Evolutionary conservation across 495 filamentous ascomycete genomes (phyloP).

Genomic region (Daldinia bambusicola): DNA sequence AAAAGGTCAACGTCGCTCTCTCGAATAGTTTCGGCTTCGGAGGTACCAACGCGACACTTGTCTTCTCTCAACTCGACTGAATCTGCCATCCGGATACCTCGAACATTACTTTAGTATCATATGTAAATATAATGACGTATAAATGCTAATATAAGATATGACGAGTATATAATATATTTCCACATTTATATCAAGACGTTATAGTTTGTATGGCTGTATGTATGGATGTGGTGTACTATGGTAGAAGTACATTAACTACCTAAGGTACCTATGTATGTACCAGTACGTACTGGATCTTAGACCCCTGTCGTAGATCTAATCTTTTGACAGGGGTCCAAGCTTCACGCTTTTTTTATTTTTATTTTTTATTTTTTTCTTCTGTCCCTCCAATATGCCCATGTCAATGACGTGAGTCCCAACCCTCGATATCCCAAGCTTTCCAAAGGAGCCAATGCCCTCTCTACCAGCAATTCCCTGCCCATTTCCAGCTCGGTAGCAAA

Average conservation of each 20-base stretch:
- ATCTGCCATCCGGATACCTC: neutral
- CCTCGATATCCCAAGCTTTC: constrained; percentile 1
- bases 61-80: constrained; percentile 64
- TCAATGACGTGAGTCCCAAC: constrained; percentile 40
- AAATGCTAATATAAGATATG: neutral
- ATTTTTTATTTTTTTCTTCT: constrained; percentile 1
- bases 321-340: constrained; percentile 26
- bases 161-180: constrained; percentile 7
- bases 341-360: constrained; percentile 23
- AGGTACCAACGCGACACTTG: constrained; percentile 92
- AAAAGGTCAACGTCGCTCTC: constrained; percentile 76
- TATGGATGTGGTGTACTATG: neutral
- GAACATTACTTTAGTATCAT: neutral
- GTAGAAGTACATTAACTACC: neutral
- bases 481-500: constrained; percentile 30
- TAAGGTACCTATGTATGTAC: neutral
- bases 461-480: constrained; percentile 2
- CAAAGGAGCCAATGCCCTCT: constrained; percentile 6
- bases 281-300: constrained; percentile 1
- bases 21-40: constrained; percentile 99
- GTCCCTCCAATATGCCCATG: constrained; percentile 28
- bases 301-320: constrained; percentile 36
- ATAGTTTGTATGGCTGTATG: neutral
- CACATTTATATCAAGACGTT: neutral
- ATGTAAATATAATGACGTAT: constrained; percentile 7